Evolutionary conservation across 2,329 filamentous ascomycete genomes (phyloP).

Genomic region (Verticillium zaregamsianum): DNA sequence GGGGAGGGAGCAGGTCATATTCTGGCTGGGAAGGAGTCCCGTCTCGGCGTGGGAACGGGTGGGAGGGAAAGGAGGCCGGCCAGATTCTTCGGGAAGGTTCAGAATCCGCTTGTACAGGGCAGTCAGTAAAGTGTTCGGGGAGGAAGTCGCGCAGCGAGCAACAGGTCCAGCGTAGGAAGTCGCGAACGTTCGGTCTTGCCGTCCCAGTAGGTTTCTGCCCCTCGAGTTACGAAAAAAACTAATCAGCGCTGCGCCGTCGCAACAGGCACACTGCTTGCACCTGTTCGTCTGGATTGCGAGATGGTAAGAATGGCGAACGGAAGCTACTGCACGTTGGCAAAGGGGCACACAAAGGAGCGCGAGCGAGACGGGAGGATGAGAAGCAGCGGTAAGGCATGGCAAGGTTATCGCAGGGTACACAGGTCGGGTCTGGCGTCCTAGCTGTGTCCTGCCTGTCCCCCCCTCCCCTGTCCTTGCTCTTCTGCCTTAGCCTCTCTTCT

Average conservation of each 20-base stretch:
- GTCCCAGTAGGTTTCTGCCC: neutral
- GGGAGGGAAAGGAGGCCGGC: neutral
- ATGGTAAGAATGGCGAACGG: neutral
- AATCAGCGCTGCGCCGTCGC: too few relatives aligned
- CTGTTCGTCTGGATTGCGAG: too few relatives aligned
- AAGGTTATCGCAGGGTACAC: neutral
- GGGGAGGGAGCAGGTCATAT: neutral
- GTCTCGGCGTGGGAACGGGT: neutral
- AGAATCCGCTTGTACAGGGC: too few relatives aligned
- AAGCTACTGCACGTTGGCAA: neutral
- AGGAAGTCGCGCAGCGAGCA: neutral
- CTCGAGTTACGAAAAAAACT: too few relatives aligned
- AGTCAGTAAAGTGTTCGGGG: too few relatives aligned
- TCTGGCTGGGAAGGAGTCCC: neutral
- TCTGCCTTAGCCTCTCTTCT: neutral
- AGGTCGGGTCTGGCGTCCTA: neutral
- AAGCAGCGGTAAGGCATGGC: neutral
- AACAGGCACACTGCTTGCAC: too few relatives aligned
- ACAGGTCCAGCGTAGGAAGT: neutral
- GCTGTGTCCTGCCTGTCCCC: neutral
- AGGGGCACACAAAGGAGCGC: neutral
- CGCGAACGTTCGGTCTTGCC: neutral
- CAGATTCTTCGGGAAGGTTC: too few relatives aligned
- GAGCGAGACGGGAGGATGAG: neutral
- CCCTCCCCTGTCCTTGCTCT: neutral